Evolutionary conservation across 331 rosid species (phyloP).

Genomic region (Spiraea crenata): DNA sequence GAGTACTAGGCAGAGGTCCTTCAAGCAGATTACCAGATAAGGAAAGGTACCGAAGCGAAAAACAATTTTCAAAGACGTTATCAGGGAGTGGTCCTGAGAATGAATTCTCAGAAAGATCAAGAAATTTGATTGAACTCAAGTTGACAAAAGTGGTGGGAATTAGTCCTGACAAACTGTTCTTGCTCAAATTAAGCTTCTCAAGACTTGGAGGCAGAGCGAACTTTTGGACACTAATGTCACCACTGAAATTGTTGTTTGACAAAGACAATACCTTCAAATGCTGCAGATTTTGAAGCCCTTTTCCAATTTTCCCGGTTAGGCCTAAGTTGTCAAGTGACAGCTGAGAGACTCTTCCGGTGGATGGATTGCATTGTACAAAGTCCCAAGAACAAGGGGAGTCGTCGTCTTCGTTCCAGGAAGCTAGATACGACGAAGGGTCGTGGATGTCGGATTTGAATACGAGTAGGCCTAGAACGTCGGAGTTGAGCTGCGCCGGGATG

Average conservation of each 20-base stretch:
- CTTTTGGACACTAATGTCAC: conserved; percentile 40
- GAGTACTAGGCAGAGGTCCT: conserved; percentile 61
- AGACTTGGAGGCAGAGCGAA: conserved; percentile 52
- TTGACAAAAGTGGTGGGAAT: conserved; percentile 50
- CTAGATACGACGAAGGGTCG: conserved; percentile 69
- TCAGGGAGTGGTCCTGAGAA: conserved; percentile 60
- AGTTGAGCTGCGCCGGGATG: conserved; percentile 49
- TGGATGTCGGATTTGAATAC: conserved; percentile 80
- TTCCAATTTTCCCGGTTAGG: conserved; percentile 62
- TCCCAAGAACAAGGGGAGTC: conserved; percentile 74
- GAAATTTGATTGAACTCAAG: conserved; percentile 50
- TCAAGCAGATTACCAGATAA: conserved; percentile 59
- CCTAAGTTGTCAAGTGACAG: conserved; percentile 54
- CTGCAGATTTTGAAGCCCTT: conserved; percentile 76
- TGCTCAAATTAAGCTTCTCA: conserved; percentile 59
- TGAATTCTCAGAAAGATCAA: conserved; percentile 76
- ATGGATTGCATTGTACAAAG: conserved; percentile 53
- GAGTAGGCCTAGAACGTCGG: conserved; percentile 79
- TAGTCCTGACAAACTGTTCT: conserved; percentile 54
- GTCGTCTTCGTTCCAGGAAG: conserved; percentile 89
- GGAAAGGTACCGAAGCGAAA: conserved; percentile 55
- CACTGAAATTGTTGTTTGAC: conserved; percentile 63
- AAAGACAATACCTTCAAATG: conserved; percentile 62
- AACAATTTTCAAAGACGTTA: conserved; percentile 40
- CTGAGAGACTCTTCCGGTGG: conserved; percentile 51